Evolutionary conservation across 208 protist species (phyloP), one percentile per base, ranked within the genome.

Genomic region (Hexamita inflata): DNA sequence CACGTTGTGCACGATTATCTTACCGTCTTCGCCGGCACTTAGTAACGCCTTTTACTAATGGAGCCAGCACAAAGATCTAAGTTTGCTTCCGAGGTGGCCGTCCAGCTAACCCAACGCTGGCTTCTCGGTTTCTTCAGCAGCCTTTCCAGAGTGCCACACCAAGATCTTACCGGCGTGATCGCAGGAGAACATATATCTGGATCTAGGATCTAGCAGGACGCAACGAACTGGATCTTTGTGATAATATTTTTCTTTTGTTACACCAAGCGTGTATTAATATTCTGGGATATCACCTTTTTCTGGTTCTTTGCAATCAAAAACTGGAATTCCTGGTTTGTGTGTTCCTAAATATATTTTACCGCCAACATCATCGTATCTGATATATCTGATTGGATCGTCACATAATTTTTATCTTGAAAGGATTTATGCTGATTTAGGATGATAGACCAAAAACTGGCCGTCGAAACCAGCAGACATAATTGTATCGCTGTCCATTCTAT

Each of bases 271-370:
- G 15, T 45, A 45, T n/a, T 28, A 4, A 15, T 15, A 38, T 32
- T 7, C 11, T 11, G 32, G 26, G n/a, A 42, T 70, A n/a, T 30
- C 64, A 19, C 11, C 64, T 30, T n/a, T 15, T 70, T 34, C 9
- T 45, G 64, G 64, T 11, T 70, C 64, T 70, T 70, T 38, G 9
- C 26, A 38, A 49, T 70, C 38, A 45, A 32, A 70, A 38, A 70
- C 64, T 32, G 40, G 64, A 49, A 70, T 70, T 32, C 64, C 64
- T 29, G 7, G 2, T 38, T 45, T 34, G n/a, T 70, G 64, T 11
- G 64, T 70, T 32, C 64, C 64, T n/a, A 70, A n/a, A n/a, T 70
- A 70, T n/a, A 70, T 15, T 38, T 70, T 70, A 29, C 64, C 64
- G 9, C 64, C 64, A n/a, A 70, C 64, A 49, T 70, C 64, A 38